phyloP scores from a whole-genome alignment of 768 basidiomycete genomes.

The Hydnum rufescens region DNA sequence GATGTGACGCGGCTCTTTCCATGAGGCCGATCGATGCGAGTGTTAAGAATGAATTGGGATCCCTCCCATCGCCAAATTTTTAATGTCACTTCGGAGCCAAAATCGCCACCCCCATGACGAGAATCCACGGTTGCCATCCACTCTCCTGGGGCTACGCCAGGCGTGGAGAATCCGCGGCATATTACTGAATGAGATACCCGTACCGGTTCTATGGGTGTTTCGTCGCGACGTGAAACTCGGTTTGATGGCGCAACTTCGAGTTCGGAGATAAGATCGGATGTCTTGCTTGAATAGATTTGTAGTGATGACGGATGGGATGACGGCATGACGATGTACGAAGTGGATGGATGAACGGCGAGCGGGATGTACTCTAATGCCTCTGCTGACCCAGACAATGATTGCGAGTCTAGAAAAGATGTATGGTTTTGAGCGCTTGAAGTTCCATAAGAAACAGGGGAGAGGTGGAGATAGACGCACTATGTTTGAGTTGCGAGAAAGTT shows the following conservation, averaged over 20 bases:
- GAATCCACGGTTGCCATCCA: conserved; percentile 90
- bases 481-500: conserved; percentile 56
- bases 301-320: conserved; percentile 93
- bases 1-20: conserved; percentile 40
- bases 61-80: conserved; percentile 83
- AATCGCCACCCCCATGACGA: conserved; percentile 44
- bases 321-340: conserved; percentile 65
- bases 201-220: conserved; percentile 52
- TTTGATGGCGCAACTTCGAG: conserved; percentile 90
- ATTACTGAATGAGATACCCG: conserved; percentile 52
- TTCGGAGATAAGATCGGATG: conserved; percentile 56
- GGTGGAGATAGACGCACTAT: conserved; percentile 50
- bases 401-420: neutral
- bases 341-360: conserved; percentile 52
- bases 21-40: conserved; percentile 78
- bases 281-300: conserved; percentile 65
- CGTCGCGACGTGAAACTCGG: conserved; percentile 63
- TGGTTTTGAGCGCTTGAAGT: neutral
- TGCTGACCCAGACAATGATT: neutral
- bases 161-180: conserved; percentile 20
- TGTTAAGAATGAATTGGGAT: conserved; percentile 56
- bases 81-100: conserved; percentile 52
- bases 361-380: too few species aligned
- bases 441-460: too few species aligned
- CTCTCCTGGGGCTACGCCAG: conserved; percentile 28